Conservation (phyloP, 2,329 filamentous ascomycete species). For the Fusarium caatingaense region DNA sequence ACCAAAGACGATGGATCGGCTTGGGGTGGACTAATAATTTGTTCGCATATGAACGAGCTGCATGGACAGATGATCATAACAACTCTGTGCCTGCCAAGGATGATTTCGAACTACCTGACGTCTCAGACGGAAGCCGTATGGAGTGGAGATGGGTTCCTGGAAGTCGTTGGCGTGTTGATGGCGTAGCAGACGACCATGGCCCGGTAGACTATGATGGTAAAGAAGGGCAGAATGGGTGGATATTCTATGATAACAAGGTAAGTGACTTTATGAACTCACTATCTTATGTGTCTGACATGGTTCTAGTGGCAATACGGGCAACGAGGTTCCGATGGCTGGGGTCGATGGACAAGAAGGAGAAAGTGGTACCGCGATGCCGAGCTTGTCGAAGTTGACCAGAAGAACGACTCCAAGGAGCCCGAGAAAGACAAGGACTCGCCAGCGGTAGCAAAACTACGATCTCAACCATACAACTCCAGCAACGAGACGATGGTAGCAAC, state of each 20-base stretch:
- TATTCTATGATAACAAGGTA: slow-evolving; percentile 98
- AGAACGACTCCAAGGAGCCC: slow-evolving; percentile 51
- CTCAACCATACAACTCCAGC: slow-evolving; percentile 51
- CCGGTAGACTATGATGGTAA: slow-evolving; percentile 65
- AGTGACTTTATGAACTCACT: slow-evolving; percentile 5
- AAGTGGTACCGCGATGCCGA: slow-evolving; percentile 99
- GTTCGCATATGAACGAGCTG: slow-evolving; percentile 87
- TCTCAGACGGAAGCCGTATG: slow-evolving; percentile 69
- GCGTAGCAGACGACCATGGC: slow-evolving; percentile 65
- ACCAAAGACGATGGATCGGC: slow-evolving; percentile 93
- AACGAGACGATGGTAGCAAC: slow-evolving; percentile 54
- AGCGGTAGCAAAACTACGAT: slow-evolving; percentile 38
- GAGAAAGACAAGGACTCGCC: slow-evolving; percentile 49
- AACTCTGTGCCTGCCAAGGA: slow-evolving; percentile 82
- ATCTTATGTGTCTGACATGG: slow-evolving; percentile 5
- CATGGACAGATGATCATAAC: slow-evolving; percentile 97
- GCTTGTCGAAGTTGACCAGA: slow-evolving; percentile 77
- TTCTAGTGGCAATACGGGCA: slow-evolving; percentile 89
- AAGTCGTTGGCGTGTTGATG: slow-evolving; percentile 88
- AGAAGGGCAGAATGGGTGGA: slow-evolving; percentile 83
- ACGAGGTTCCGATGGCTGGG: slow-evolving; percentile 89
- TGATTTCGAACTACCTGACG: slow-evolving; percentile 70
- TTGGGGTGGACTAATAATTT: slow-evolving; percentile 94
- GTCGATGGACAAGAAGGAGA: slow-evolving; percentile 88
- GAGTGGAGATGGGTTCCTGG: slow-evolving; percentile 83